Conservation (phyloP, 83 land plant species). For the Picea engelmannii region DNA sequence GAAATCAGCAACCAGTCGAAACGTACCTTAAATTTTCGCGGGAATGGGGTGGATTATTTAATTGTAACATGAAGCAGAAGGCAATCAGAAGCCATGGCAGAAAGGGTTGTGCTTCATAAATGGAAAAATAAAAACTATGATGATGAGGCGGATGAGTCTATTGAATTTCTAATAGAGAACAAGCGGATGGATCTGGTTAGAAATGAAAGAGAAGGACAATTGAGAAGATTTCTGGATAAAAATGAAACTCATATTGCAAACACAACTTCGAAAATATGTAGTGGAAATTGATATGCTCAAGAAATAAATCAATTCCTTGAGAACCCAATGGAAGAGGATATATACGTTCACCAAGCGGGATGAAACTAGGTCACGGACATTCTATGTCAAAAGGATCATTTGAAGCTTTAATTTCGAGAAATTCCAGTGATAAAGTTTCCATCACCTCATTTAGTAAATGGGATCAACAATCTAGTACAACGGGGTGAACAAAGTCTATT, state of each 20-base stretch:
- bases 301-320: slow-evolving; percentile 62
- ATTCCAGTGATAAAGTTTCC: slow-evolving; percentile 73
- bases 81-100: neutral
- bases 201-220: neutral
- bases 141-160: neutral
- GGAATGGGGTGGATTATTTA: too few species aligned
- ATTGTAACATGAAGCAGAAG: too few species aligned
- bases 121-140: neutral
- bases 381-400: slow-evolving; percentile 66
- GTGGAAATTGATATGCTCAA: slow-evolving; percentile 55
- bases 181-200: neutral
- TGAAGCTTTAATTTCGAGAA: slow-evolving; percentile 74
- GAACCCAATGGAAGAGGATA: slow-evolving; percentile 47
- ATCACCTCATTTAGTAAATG: slow-evolving; percentile 65
- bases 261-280: slow-evolving; percentile 50
- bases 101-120: slow-evolving; percentile 5
- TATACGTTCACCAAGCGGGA: slow-evolving; percentile 28
- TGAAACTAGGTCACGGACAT: slow-evolving; percentile 23
- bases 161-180: too few species aligned
- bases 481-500: neutral
- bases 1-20: too few species aligned
- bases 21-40: too few species aligned
- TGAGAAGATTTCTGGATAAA: neutral
- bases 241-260: slow-evolving; percentile 32
- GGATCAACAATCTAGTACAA: slow-evolving; percentile 19